Percentiles rank a stretch among this genome's conserved stretches.
Evolutionary conservation across 768 basidiomycete genomes (phyloP).

Genomic region (Termitomyces sp.): DNA sequence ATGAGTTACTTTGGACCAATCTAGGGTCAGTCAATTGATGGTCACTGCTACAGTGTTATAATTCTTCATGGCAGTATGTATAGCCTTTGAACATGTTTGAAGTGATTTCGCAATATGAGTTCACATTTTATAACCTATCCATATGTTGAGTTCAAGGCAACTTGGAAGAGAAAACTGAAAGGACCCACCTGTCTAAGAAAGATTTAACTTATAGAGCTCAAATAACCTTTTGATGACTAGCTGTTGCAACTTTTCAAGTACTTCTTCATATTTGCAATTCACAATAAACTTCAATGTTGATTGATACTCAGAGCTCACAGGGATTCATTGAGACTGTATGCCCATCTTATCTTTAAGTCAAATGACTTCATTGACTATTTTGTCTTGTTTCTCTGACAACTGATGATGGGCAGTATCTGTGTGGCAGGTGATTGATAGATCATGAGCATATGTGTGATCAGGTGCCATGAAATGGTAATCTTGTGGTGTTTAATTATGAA

Average conservation of each 20-base stretch:
- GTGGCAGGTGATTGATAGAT: neutral
- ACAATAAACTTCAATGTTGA: too few relatives aligned
- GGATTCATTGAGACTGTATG: too few relatives aligned
- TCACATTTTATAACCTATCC: neutral
- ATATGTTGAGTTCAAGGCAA: neutral
- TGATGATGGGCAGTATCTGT: neutral
- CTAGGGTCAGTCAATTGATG: neutral
- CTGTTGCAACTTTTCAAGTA: slow-evolving; percentile 27
- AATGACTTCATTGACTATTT: too few relatives aligned
- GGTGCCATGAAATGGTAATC: neutral
- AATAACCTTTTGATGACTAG: slow-evolving; percentile 25
- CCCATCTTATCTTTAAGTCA: too few relatives aligned
- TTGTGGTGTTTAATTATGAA: neutral
- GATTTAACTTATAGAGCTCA: slow-evolving; percentile 38
- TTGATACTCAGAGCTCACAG: too few relatives aligned
- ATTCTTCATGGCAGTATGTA: neutral
- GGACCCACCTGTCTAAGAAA: slow-evolving; percentile 28
- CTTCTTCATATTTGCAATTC: slow-evolving; percentile 23
- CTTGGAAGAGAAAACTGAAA: neutral
- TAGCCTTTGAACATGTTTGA: neutral
- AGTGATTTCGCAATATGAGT: neutral
- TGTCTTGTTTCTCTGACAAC: too few relatives aligned
- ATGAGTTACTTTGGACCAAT: neutral
- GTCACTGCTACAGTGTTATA: neutral
- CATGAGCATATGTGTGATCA: neutral